phyloP scores from a whole-genome alignment of 495 filamentous ascomycete genomes.

The Trichoderma orchidacearum region DNA sequence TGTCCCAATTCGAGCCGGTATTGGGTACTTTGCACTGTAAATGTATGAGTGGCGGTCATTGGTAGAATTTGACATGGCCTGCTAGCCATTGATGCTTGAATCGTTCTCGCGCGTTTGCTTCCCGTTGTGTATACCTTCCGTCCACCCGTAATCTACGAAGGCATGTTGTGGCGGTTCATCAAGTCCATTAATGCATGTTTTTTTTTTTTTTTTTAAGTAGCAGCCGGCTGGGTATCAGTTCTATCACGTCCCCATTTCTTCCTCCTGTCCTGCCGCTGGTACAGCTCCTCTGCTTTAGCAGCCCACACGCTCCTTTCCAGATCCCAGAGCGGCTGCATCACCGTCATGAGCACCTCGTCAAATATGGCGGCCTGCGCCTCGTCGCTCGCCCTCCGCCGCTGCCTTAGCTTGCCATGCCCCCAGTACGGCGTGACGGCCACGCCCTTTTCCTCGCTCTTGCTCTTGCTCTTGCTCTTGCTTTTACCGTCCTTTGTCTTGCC shows the following conservation, averaged over 20 bases:
- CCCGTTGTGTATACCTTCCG: no score
- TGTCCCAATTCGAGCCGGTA: no score
- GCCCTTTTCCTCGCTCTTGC: neutral
- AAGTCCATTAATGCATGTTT: neutral
- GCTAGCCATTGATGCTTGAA: no score
- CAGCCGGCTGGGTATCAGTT: neutral
- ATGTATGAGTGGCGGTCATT: no score
- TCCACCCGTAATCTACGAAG: no score
- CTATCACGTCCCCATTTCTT: neutral
- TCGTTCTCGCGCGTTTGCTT: no score
- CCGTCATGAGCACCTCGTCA: neutral
- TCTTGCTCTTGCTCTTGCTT: neutral
- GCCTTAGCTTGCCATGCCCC: neutral
- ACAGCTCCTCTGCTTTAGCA: neutral
- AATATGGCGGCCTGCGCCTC: neutral
- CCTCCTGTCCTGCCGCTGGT: neutral
- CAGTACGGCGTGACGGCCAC: neutral
- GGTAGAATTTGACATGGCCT: no score
- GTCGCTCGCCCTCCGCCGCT: neutral
- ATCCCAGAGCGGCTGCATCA: conserved; percentile 1
- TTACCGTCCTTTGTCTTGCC: neutral
- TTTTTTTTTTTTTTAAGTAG: neutral
- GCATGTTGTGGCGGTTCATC: no score
- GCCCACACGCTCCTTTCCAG: neutral
- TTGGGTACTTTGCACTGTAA: no score